Evolutionary conservation across 1,139 yeast genomes (phyloP).

Genomic region (Candida anutae): DNA sequence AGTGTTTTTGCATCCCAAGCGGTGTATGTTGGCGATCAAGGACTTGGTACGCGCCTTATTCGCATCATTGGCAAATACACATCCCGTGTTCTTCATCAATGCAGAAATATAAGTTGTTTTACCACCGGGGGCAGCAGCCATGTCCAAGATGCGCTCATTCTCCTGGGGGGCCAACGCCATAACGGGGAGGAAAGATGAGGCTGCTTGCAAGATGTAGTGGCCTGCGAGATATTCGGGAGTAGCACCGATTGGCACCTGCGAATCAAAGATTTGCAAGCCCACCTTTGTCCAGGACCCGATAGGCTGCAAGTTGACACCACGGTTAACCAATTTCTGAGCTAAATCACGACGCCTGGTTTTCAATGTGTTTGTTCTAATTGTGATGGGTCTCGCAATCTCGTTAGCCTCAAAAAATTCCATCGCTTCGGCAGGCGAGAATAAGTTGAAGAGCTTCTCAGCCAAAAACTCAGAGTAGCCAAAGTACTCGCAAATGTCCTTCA

Average conservation of each 20-base stretch:
- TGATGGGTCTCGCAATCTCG: conserved; percentile 92
- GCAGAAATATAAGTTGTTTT: conserved; percentile 96
- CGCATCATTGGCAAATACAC: conserved; percentile 95
- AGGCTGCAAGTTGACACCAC: conserved; percentile 96
- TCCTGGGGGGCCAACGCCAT: conserved; percentile 97
- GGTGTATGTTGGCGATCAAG: conserved; percentile 92
- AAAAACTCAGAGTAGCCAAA: conserved; percentile 94
- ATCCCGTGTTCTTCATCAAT: conserved; percentile 95
- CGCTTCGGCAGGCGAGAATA: conserved; percentile 93
- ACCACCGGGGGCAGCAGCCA: conserved; percentile 99
- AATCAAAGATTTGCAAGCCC: conserved; percentile 92
- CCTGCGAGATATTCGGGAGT: conserved; percentile 99
- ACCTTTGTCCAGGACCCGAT: conserved; percentile 98
- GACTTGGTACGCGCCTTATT: conserved; percentile 95
- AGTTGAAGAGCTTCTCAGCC: conserved; percentile 86
- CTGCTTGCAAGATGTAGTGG: conserved; percentile 95
- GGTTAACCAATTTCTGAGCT: conserved; percentile 88
- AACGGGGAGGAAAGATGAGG: conserved; percentile 94
- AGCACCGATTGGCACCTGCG: conserved; percentile 98
- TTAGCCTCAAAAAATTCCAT: conserved; percentile 98
- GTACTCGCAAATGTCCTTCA: conserved; percentile 83
- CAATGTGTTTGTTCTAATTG: conserved; percentile 93
- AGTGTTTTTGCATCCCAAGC: conserved; percentile 94
- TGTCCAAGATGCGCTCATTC: conserved; percentile 89
- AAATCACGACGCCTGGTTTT: conserved; percentile 92